Percentiles rank a stretch among this genome's conserved stretches.
These are phyloP conservation scores for Mercurialis annua DNA, from an alignment of 345 rosid genomes.

Conservation along the genomic window DNA sequence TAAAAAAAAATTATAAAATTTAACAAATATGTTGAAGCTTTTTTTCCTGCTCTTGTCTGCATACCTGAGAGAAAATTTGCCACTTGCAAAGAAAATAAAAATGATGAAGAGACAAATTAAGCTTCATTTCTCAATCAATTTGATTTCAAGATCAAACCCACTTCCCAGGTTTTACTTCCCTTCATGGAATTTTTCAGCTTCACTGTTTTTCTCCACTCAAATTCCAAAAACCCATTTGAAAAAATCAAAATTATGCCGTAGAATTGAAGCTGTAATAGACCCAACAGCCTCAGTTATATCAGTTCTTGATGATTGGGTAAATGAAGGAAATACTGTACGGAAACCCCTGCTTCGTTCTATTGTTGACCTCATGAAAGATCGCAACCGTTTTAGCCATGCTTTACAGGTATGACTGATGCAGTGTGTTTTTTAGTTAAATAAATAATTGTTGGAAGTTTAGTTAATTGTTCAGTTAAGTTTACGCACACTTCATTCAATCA, in stretches of 20 bases:
- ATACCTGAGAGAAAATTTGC: no score
- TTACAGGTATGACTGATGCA: slow-evolving; percentile 38
- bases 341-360: slow-evolving; percentile 9
- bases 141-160: neutral
- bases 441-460: no score
- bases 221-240: neutral
- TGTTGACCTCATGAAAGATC: slow-evolving; percentile 1
- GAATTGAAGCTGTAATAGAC: slow-evolving; percentile 11
- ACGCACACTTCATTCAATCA: no score
- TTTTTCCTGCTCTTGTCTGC: no score
- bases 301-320: slow-evolving; percentile 30
- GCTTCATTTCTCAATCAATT: slow-evolving; percentile 4
- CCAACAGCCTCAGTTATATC: slow-evolving; percentile 19
- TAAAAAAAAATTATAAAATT: no score
- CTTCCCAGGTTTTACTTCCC: neutral
- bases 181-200: slow-evolving; percentile 14
- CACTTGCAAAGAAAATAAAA: neutral
- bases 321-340: slow-evolving; percentile 12
- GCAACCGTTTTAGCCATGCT: slow-evolving; percentile 25
- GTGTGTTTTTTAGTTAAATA: no score
- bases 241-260: neutral
- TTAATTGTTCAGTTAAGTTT: no score
- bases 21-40: no score
- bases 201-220: slow-evolving; percentile 12
- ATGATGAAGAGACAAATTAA: neutral